Evolutionary conservation across 352 stramenopile species (phyloP).

Genomic region (Pythium chondricola): DNA sequence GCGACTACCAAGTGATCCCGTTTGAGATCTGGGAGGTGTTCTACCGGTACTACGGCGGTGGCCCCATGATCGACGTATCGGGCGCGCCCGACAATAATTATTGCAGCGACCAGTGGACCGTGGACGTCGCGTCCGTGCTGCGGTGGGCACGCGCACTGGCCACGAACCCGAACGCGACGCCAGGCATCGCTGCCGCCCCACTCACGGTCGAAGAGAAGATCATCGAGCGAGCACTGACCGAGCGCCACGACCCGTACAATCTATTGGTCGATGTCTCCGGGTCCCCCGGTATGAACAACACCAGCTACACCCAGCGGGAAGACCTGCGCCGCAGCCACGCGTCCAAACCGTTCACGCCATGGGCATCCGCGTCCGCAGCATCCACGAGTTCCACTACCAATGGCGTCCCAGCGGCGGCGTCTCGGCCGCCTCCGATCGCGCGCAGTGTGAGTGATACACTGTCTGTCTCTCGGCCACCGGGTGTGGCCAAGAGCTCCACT

Average conservation of each 20-base stretch:
- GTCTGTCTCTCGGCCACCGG: not conserved
- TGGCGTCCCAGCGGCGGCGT: not conserved
- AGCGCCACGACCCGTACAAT: slow-evolving; percentile 31
- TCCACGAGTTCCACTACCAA: not conserved
- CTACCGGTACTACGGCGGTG: slow-evolving; percentile 57
- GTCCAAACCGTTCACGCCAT: too few relatives aligned
- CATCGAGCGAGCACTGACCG: slow-evolving; percentile 41
- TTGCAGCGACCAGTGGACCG: slow-evolving; percentile 16
- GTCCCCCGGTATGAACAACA: not conserved
- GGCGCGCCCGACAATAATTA: slow-evolving; percentile 19
- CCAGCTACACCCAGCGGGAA: not conserved
- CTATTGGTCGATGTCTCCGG: slow-evolving; percentile 10
- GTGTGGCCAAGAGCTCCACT: not conserved
- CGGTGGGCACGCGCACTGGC: slow-evolving; percentile 14
- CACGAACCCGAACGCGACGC: slow-evolving; percentile 16
- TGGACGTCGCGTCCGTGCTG: slow-evolving; percentile 13
- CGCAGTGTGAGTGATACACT: slow-evolving; percentile 17
- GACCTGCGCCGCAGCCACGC: too few relatives aligned
- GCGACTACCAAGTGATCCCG: slow-evolving; percentile 60
- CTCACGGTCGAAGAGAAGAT: slow-evolving; percentile 20
- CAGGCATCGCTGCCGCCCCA: slow-evolving; percentile 12
- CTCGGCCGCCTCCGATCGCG: not conserved
- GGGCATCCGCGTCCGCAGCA: too few relatives aligned
- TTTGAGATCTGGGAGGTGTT: slow-evolving; percentile 70
- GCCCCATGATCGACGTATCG: slow-evolving; percentile 48